Evolutionary conservation across 1,284 basidiomycete genomes (phyloP).

Genomic region (Inonotus hispidus): DNA sequence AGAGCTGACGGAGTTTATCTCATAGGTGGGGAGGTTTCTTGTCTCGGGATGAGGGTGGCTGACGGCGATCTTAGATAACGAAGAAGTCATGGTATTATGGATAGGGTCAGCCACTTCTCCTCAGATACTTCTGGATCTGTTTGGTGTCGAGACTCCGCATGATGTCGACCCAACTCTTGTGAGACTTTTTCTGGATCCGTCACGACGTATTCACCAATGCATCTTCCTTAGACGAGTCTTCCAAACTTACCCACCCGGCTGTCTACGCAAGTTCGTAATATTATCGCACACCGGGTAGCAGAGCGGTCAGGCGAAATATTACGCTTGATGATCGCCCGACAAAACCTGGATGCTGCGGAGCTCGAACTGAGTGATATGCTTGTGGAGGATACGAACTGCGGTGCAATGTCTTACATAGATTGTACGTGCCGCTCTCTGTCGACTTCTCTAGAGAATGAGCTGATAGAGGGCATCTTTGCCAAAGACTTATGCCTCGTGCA

Average conservation of each 20-base stretch:
- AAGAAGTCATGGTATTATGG: slow-evolving; percentile 90
- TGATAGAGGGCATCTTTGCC: slow-evolving; percentile 20
- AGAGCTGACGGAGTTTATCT: slow-evolving; percentile 88
- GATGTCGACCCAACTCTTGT: slow-evolving; percentile 75
- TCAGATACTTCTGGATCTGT: slow-evolving; percentile 80
- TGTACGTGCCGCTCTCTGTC: slow-evolving; percentile 51
- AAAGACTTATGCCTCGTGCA: slow-evolving; percentile 50
- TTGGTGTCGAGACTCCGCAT: slow-evolving; percentile 78
- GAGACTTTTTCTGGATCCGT: slow-evolving; percentile 21
- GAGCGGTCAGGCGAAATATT: slow-evolving; percentile 56
- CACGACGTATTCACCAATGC: slow-evolving; percentile 1
- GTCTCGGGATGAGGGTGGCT: neutral
- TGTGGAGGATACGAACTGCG: slow-evolving; percentile 96
- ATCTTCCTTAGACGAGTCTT: slow-evolving; percentile 50
- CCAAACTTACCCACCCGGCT: slow-evolving; percentile 74
- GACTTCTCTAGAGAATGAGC: slow-evolving; percentile 33
- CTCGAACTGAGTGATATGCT: slow-evolving; percentile 97
- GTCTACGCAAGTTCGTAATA: slow-evolving; percentile 81
- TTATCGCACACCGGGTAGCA: slow-evolving; percentile 65
- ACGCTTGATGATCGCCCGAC: slow-evolving; percentile 80
- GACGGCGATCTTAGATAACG: slow-evolving; percentile 64
- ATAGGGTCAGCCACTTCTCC: slow-evolving; percentile 81
- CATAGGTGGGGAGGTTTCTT: slow-evolving; percentile 52
- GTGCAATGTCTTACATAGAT: slow-evolving; percentile 83
- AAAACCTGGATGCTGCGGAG: slow-evolving; percentile 91